These are phyloP conservation scores for Fusarium lateritium DNA, from an alignment of 2,329 filamentous ascomycete genomes.

Conservation along the genomic window DNA sequence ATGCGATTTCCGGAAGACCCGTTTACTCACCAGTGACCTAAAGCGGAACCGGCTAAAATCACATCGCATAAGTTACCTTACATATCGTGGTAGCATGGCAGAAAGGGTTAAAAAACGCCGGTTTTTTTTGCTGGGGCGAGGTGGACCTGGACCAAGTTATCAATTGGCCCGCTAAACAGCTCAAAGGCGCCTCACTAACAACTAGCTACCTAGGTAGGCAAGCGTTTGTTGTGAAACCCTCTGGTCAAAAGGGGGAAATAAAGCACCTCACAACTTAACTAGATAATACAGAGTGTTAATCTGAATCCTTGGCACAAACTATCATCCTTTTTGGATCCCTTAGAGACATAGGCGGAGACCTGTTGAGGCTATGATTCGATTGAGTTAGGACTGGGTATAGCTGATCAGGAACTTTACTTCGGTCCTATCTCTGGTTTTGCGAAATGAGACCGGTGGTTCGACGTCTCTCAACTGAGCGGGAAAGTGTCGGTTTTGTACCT, in stretches of 20 bases:
- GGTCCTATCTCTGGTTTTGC: neutral
- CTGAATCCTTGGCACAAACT: neutral
- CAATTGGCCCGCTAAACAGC: constrained; percentile 42
- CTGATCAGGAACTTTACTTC: constrained; percentile 8
- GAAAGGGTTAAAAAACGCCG: constrained; percentile 20
- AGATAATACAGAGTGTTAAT: constrained; percentile 17
- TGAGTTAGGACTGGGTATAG: constrained; percentile 7
- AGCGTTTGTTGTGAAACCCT: constrained; percentile 15
- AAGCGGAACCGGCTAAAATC: constrained; percentile 31
- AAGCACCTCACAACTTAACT: neutral
- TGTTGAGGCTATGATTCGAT: neutral
- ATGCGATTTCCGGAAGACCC: constrained; percentile 26
- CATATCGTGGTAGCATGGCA: constrained; percentile 14
- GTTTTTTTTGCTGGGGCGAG: constrained; percentile 7
- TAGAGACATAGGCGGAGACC: neutral
- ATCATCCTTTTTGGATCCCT: neutral
- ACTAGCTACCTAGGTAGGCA: constrained; percentile 6
- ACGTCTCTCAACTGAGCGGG: neutral
- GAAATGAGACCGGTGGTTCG: constrained; percentile 18
- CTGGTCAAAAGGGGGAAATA: constrained; percentile 9
- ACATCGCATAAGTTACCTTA: constrained; percentile 4
- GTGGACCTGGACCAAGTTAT: constrained; percentile 29
- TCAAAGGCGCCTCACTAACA: constrained; percentile 28
- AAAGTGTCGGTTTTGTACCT: neutral
- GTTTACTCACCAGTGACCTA: constrained; percentile 9